phyloP scores from a whole-genome alignment of 106 monocot genomes.

The Alisma plantagoaquatica region DNA sequence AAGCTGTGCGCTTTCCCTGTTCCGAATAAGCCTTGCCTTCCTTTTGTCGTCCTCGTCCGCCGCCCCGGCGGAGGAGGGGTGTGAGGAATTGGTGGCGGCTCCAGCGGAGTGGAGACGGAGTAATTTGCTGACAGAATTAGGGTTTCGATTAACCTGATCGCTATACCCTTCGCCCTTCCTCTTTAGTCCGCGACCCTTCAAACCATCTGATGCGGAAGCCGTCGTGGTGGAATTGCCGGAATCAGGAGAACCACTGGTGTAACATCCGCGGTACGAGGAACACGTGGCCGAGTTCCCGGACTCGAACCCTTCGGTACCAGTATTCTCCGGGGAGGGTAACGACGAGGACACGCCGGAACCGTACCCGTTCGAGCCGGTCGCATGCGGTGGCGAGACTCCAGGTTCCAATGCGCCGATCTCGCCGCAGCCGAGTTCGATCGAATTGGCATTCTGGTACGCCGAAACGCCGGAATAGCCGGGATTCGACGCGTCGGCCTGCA shows the following conservation, averaged over 20 bases:
- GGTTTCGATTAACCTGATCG: conserved; percentile 1
- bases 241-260: conserved; percentile 9
- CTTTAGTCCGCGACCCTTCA: conserved; percentile 10
- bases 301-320: too few species aligned
- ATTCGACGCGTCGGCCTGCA: not conserved
- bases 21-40: conserved; percentile 20
- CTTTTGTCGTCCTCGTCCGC: conserved; percentile 15
- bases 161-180: conserved; percentile 13
- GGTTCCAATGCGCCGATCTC: too few species aligned
- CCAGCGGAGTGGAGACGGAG: conserved; percentile 1
- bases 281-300: too few species aligned
- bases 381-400: too few species aligned
- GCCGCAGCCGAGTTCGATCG: too few species aligned
- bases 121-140: not conserved
- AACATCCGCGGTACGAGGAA: not conserved
- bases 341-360: conserved; percentile 8
- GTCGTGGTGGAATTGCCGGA: conserved; percentile 10
- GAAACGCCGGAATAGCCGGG: not conserved
- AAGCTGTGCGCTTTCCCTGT: conserved; percentile 26
- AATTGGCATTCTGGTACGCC: too few species aligned
- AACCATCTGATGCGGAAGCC: not conserved
- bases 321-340: not conserved
- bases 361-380: not conserved
- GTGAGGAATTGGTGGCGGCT: too few species aligned
- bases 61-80: too few species aligned